Conservation (phyloP, 2,329 filamentous ascomycete genomes). For the Claviceps pazoutovae region DNA sequence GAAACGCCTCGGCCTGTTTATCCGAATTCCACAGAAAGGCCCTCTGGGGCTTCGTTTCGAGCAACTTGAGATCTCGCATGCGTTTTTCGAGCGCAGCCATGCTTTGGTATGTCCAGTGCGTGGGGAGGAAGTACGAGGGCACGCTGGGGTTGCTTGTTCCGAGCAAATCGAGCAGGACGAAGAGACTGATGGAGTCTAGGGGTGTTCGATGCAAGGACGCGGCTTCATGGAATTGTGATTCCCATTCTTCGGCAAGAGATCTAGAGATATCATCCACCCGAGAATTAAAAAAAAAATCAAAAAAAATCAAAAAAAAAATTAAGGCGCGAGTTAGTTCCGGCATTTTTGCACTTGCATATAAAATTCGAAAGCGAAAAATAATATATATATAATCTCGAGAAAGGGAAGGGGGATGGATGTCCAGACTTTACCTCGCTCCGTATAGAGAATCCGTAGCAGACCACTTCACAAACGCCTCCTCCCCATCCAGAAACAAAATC, state of each 20-base stretch:
- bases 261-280: conserved; percentile 11
- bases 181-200: conserved; percentile 69
- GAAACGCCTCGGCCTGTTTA: conserved; percentile 36
- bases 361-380: too few species aligned
- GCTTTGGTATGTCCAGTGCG: conserved; percentile 81
- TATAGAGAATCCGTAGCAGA: conserved; percentile 73
- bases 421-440: conserved; percentile 55
- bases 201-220: conserved; percentile 62
- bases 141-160: conserved; percentile 55
- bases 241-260: conserved; percentile 73
- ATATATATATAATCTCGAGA: too few species aligned
- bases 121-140: conserved; percentile 77
- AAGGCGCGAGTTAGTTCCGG: neutral
- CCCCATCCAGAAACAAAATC: conserved; percentile 80
- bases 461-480: conserved; percentile 83
- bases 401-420: too few species aligned
- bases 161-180: conserved; percentile 82
- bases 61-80: conserved; percentile 50
- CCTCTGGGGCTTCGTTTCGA: conserved; percentile 40
- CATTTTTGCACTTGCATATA: neutral
- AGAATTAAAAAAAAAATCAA: neutral
- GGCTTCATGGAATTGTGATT: conserved; percentile 51
- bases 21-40: conserved; percentile 53
- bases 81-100: conserved; percentile 63
- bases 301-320: neutral